A percentile compares a stretch with the other conserved stretches of the same genome.
Conservation (phyloP, 257 asterid species). For the Petunia axillaris region DNA sequence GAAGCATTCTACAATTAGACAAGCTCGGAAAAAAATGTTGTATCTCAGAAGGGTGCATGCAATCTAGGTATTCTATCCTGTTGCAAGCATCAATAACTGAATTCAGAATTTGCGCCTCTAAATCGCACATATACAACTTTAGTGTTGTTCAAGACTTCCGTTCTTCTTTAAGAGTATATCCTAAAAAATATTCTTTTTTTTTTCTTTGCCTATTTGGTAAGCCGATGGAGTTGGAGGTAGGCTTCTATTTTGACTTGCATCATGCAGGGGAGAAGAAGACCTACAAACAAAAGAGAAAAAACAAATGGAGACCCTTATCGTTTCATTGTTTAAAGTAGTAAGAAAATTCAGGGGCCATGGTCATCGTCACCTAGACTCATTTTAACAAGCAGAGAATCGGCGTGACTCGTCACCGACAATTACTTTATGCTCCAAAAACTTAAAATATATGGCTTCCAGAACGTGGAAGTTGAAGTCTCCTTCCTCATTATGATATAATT, state of each 20-base stretch:
- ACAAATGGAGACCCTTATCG: background rate
- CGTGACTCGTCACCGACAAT: conserved; percentile 1
- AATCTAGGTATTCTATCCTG: too few relatives aligned
- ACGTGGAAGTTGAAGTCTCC: background rate
- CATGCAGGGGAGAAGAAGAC: background rate
- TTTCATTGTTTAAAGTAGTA: background rate
- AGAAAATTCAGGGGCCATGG: background rate
- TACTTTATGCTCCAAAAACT: background rate
- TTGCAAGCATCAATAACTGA: too few relatives aligned
- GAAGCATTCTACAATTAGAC: too few relatives aligned
- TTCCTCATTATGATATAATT: background rate
- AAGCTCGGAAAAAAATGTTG: too few relatives aligned
- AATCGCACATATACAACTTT: too few relatives aligned
- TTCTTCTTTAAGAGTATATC: background rate
- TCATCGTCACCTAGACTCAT: background rate
- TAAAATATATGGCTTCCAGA: background rate
- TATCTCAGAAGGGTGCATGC: too few relatives aligned
- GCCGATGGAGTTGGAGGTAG: background rate
- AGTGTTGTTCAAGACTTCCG: too few relatives aligned
- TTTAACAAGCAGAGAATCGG: conserved; percentile 20
- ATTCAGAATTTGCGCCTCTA: too few relatives aligned
- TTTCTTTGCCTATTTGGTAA: background rate
- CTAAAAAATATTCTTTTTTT: too few relatives aligned
- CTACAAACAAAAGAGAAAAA: background rate
- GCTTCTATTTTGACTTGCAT: background rate